Conservation (phyloP, 306 rosid species). For the Cyamopsis tetragonoloba region DNA sequence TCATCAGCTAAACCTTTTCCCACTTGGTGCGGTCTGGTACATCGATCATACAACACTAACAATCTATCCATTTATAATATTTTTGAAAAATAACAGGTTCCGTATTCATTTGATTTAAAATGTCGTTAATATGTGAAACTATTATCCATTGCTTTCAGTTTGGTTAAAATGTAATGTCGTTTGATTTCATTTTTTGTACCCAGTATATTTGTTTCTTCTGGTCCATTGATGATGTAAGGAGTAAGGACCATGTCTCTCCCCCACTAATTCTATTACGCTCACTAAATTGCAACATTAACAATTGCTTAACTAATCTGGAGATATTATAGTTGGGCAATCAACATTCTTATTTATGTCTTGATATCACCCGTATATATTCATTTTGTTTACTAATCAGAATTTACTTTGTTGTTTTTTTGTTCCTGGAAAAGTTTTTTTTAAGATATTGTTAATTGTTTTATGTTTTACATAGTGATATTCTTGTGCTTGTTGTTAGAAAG, state of each 20-base stretch:
- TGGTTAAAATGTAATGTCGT: neutral
- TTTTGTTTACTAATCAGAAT: neutral
- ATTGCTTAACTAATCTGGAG: neutral
- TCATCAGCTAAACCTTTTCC: too few relatives aligned
- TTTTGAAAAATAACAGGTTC: neutral
- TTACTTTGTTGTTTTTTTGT: neutral
- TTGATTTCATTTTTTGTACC: neutral
- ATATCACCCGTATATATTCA: neutral
- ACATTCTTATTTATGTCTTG: neutral
- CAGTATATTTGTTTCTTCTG: neutral
- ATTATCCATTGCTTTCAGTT: neutral
- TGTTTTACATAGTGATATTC: slow-evolving; percentile 9
- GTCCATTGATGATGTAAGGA: neutral
- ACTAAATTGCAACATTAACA: neutral
- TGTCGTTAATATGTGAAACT: too few relatives aligned
- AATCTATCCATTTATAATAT: too few relatives aligned
- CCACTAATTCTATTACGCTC: neutral
- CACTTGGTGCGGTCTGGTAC: too few relatives aligned
- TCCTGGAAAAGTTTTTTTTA: neutral
- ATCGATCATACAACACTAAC: too few relatives aligned
- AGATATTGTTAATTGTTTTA: neutral
- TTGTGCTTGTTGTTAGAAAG: neutral
- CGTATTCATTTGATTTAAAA: neutral
- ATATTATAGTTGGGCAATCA: neutral
- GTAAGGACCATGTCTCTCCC: neutral